Percentiles rank a stretch among this genome's conserved stretches.
These are phyloP conservation scores for Aureobasidium sp. DNA, from an alignment of 2,329 filamentous ascomycete species.

Conservation along the genomic window DNA sequence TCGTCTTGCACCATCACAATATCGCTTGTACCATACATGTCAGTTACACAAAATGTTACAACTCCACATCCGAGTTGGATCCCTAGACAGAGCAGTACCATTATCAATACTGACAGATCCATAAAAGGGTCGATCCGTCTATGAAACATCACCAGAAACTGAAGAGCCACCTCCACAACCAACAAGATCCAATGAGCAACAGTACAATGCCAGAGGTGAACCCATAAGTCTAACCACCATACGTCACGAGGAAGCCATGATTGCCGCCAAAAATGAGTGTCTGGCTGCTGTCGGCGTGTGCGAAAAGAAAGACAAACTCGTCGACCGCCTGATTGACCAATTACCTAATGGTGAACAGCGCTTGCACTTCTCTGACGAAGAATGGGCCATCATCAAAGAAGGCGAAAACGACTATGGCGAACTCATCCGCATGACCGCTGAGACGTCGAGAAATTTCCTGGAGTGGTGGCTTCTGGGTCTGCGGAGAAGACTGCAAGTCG, in stretches of 20 bases:
- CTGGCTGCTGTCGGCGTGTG: constrained; percentile 42
- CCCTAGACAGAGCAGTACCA: background rate
- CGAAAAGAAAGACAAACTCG: constrained; percentile 29
- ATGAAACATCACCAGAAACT: constrained; percentile 22
- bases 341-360: background rate
- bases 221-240: constrained; percentile 37
- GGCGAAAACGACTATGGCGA: constrained; percentile 18
- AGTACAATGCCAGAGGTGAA: constrained; percentile 40
- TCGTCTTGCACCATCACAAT: background rate
- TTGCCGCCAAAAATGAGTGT: constrained; percentile 43
- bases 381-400: constrained; percentile 12
- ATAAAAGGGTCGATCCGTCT: constrained; percentile 36
- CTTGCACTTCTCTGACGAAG: background rate
- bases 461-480: constrained; percentile 17
- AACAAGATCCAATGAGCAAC: constrained; percentile 27
- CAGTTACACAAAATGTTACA: background rate
- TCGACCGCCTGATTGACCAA: background rate
- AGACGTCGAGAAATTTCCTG: constrained; percentile 1
- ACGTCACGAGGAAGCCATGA: constrained; percentile 33
- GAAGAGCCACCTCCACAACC: background rate
- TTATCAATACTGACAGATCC: background rate
- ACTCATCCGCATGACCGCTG: constrained; percentile 8
- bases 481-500: constrained; percentile 16
- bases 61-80: background rate
- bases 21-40: background rate